Percentiles rank a stretch among this genome's conserved stretches.
These are phyloP conservation scores for Solanum gracilifrons DNA, from an alignment of 257 asterid genomes.

Conservation along the genomic window DNA sequence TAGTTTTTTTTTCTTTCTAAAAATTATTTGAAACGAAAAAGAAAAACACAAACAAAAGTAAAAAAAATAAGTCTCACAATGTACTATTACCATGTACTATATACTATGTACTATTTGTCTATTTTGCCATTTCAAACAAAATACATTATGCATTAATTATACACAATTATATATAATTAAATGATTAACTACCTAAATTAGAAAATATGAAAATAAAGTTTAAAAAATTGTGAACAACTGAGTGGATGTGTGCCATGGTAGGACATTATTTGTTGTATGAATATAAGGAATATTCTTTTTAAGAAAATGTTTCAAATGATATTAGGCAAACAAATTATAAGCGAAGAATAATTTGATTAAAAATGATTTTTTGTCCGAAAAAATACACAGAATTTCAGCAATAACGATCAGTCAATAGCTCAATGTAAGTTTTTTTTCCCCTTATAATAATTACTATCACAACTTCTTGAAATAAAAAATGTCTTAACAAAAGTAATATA, in stretches of 20 bases:
- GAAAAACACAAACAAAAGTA: background rate
- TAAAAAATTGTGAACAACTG: background rate
- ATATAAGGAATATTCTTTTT: background rate
- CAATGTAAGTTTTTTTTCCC: background rate
- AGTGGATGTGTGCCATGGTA: background rate
- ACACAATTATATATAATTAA: no score
- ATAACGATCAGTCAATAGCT: background rate
- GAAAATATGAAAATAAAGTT: background rate
- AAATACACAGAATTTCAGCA: background rate
- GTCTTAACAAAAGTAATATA: background rate
- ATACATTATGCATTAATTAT: no score
- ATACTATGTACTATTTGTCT: background rate
- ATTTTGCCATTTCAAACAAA: background rate
- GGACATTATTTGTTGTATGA: background rate
- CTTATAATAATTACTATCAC: no score
- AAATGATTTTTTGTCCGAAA: background rate
- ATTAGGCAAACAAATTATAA: background rate
- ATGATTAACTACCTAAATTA: background rate
- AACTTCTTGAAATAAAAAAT: background rate
- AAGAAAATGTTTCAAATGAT: background rate
- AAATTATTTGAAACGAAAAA: background rate
- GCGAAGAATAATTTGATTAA: background rate
- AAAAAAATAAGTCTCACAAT: background rate
- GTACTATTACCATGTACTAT: background rate
- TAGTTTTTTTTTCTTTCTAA: no score